Percentiles rank a stretch among this genome's conserved stretches.
Conservation (phyloP, 2,329 filamentous ascomycete species). For the Fusarium nisikadoi region DNA sequence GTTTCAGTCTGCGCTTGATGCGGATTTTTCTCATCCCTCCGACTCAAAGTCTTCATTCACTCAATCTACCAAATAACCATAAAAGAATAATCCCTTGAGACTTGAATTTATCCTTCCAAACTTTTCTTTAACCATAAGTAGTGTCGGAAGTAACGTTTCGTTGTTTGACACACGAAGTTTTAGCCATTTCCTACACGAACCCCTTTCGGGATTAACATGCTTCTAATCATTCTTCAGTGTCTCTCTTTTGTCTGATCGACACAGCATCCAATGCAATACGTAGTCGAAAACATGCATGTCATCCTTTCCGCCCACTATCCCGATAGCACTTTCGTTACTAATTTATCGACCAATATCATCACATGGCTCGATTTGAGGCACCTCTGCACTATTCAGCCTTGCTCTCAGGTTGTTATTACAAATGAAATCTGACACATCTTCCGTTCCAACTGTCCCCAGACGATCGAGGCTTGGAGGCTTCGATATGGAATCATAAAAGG, state of each 20-base stretch:
- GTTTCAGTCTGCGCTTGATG: background rate
- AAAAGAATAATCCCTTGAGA: background rate
- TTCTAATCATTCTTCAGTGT: slow-evolving; percentile 2
- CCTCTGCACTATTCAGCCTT: background rate
- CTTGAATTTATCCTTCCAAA: background rate
- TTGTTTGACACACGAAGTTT: background rate
- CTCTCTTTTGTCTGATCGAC: too few relatives aligned
- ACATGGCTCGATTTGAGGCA: background rate
- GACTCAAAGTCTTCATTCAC: background rate
- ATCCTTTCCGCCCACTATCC: slow-evolving; percentile 7
- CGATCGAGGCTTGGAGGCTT: background rate
- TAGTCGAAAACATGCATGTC: background rate
- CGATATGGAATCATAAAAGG: background rate
- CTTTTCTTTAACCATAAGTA: slow-evolving; percentile 1
- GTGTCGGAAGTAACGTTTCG: background rate
- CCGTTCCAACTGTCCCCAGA: background rate
- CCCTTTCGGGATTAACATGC: slow-evolving; percentile 14
- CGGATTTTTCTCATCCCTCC: background rate
- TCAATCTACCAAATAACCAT: background rate
- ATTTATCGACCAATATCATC: background rate
- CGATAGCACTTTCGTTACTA: background rate
- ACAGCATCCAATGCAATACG: background rate
- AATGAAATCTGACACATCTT: background rate
- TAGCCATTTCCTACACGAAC: slow-evolving; percentile 3
- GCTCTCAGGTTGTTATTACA: background rate